Base-by-base conservation (phyloP, 805 yeast genomes). In the Lachancea lanzarotensis region DNA sequence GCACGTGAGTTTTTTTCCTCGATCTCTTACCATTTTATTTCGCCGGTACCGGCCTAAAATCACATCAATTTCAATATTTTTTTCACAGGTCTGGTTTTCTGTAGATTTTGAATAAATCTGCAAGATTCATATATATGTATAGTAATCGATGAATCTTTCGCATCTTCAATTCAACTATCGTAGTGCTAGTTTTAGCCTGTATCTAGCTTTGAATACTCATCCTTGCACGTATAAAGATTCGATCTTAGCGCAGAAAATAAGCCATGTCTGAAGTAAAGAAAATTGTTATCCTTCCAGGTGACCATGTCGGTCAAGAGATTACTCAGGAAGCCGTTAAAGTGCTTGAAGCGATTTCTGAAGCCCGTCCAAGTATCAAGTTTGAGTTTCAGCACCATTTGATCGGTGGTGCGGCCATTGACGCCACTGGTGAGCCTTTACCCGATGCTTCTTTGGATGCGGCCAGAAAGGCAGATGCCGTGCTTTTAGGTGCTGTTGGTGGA, bases 341-440 rank as follows among this genome's bases (percentile, higher is more conserved):
- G 27, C 74, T 93, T 49, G 73, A 80, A 47, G 88, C 96, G 44
- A 84, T 91, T 54, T 78, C 79, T 54, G 74, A 72, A 48, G 79
- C 65, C 36, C 72, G 74, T 39, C 75, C 82, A 35, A 45, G 51
- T 27, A 70, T 84, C 58, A 69, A 80, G 60, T 90, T 93, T 62
- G 78, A 84, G 43, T 87, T 88, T 65, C 74, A 84, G 59, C 69
- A 84, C 51, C 96, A 90, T 61, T 74, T 91, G 58, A 91, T 93
- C 56, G 98, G 98, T 52, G 98, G 98, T 59, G 97, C 98, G 42
- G 95, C 98, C 38, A 91, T 93, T 60, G 98, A 93, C 65, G 96
- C 96, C 46, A 83, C 95, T 37, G 98, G 98, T 43, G 82, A 65
- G 42, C 97, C 98, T 47, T 73, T 93, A 52, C 84, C 96, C 13